phyloP scores from a whole-genome alignment of 164 flowering plant genomes.

The Warburgia ugandensis region DNA sequence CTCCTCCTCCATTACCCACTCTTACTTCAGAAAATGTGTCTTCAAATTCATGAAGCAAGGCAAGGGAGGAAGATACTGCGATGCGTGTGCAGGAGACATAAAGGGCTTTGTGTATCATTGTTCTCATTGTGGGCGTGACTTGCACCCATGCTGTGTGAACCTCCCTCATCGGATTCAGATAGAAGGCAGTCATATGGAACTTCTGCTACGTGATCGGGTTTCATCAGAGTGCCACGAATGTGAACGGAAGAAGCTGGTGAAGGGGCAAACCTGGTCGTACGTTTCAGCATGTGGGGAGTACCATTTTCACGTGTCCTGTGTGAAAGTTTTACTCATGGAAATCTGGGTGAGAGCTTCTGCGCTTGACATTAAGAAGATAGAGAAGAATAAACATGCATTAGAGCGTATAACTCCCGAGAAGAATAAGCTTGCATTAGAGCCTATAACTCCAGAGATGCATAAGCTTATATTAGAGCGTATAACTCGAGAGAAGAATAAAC shows the following conservation, averaged over 20 bases:
- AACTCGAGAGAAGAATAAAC: no score
- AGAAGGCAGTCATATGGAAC: not conserved
- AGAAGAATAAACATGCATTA: no score
- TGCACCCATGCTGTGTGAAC: slow-evolving; percentile 5
- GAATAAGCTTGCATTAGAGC: no score
- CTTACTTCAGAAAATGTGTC: not conserved
- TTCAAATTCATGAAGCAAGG: not conserved
- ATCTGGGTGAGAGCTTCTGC: not conserved
- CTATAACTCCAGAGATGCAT: no score
- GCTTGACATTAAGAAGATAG: not conserved
- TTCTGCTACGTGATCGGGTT: not conserved
- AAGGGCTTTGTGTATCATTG: slow-evolving; percentile 3
- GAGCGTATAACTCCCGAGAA: no score
- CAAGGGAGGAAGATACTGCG: not conserved
- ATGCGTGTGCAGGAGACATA: slow-evolving; percentile 1
- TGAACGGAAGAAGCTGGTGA: not conserved
- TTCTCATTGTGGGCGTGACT: not conserved
- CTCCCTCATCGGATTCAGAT: not conserved
- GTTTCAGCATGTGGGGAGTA: not conserved
- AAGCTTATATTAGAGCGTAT: no score
- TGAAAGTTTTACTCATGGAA: not conserved
- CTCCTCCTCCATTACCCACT: not conserved
- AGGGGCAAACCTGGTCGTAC: not conserved
- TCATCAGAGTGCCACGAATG: not conserved
- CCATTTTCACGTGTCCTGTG: slow-evolving; percentile 1